Evolutionary conservation across 2,329 filamentous ascomycete species (phyloP).

Genomic region (Beauveria sp.): DNA sequence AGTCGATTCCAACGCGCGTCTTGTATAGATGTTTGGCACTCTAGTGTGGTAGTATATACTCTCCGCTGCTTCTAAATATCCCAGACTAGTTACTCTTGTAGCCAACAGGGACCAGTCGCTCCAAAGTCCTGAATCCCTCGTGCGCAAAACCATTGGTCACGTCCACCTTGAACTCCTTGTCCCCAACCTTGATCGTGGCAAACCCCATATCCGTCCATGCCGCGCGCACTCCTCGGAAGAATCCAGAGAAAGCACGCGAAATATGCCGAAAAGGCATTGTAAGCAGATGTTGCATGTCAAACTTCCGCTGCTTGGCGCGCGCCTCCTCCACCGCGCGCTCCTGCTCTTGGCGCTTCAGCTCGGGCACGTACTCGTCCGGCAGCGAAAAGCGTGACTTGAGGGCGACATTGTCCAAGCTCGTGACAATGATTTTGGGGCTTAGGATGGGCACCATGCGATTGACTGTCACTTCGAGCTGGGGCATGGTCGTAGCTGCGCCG

Average conservation of each 20-base stretch:
- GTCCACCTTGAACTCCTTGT: slow-evolving; percentile 48
- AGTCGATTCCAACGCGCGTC: neutral
- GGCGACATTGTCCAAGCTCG: slow-evolving; percentile 25
- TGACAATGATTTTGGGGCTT: slow-evolving; percentile 33
- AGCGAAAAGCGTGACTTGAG: slow-evolving; percentile 32
- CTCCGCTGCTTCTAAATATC: neutral
- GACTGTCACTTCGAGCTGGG: slow-evolving; percentile 46
- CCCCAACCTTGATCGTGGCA: slow-evolving; percentile 39
- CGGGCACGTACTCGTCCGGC: slow-evolving; percentile 29
- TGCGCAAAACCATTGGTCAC: slow-evolving; percentile 49
- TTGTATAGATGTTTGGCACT: neutral
- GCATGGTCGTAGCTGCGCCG: slow-evolving; percentile 16
- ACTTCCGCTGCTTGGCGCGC: slow-evolving; percentile 34
- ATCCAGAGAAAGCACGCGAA: slow-evolving; percentile 29
- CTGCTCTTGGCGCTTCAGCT: slow-evolving; percentile 23
- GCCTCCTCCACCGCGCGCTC: slow-evolving; percentile 29
- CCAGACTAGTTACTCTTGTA: neutral
- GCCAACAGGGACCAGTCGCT: slow-evolving; percentile 40
- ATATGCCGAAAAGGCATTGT: slow-evolving; percentile 49
- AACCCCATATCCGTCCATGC: slow-evolving; percentile 52
- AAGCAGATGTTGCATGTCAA: slow-evolving; percentile 48
- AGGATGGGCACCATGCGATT: slow-evolving; percentile 43
- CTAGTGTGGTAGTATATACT: neutral
- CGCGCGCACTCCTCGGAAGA: slow-evolving; percentile 39
- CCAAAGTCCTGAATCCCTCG: slow-evolving; percentile 50